Evolutionary conservation across 805 yeast genomes (phyloP).

Genomic region (Yamadazyma ubonensis): DNA sequence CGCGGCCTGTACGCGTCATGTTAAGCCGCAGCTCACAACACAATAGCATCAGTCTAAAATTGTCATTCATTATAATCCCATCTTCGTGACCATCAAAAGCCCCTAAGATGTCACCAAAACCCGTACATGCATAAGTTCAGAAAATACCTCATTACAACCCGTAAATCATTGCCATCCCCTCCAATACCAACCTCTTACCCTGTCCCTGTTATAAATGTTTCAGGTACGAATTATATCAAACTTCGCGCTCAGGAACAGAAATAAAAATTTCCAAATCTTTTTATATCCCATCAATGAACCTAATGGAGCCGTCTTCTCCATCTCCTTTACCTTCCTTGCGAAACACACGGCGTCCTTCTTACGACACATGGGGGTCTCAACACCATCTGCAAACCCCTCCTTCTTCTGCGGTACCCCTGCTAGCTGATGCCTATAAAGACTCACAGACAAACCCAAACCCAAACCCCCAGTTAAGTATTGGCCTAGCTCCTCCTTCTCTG

Average conservation of each 20-base stretch:
- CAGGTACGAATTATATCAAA: constrained; percentile 10
- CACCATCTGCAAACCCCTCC: background rate
- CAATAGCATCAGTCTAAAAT: background rate
- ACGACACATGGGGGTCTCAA: constrained; percentile 1
- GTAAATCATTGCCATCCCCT: too few species aligned
- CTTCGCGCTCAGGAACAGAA: constrained; percentile 9
- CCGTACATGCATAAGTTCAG: too few species aligned
- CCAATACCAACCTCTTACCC: background rate
- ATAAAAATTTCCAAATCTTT: constrained; percentile 4
- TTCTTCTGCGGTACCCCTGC: background rate
- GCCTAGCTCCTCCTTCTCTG: background rate
- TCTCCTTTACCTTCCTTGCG: constrained; percentile 1
- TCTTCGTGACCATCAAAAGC: background rate
- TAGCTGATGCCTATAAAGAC: background rate
- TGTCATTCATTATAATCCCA: background rate
- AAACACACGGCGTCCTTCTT: constrained; percentile 2
- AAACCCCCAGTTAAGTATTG: background rate
- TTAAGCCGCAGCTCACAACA: constrained; percentile 2
- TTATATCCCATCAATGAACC: constrained; percentile 6
- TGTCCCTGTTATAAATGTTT: constrained; percentile 4
- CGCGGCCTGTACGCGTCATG: background rate
- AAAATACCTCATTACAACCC: too few species aligned
- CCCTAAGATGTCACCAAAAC: too few species aligned
- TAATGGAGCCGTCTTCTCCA: constrained; percentile 9
- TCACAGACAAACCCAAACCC: too few species aligned